Evolutionary conservation across 73 alveolate species (phyloP).

Genomic region (Breviolum minutum): DNA sequence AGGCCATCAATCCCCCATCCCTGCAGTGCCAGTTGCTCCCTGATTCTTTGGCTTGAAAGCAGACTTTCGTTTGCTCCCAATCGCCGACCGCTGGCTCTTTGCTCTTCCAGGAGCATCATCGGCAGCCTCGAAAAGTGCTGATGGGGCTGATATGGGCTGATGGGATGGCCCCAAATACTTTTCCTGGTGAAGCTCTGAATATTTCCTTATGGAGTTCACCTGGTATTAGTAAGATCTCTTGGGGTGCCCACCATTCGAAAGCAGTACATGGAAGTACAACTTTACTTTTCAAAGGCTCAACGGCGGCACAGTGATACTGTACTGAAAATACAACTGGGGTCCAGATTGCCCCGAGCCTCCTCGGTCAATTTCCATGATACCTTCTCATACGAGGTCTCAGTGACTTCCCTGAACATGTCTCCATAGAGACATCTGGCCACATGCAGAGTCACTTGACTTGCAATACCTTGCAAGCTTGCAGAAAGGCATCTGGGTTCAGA

Average conservation of each 20-base stretch:
- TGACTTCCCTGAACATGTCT: constrained; percentile 31
- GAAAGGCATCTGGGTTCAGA: no score
- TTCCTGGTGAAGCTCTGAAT: no score
- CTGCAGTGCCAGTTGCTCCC: no score
- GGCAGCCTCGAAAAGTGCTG: background rate
- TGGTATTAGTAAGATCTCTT: no score
- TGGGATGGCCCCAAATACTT: no score
- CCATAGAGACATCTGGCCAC: constrained; percentile 79
- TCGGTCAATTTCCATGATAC: background rate
- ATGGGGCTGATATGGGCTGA: no score
- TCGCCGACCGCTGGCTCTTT: background rate
- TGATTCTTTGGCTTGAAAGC: constrained; percentile 16
- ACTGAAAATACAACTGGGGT: no score
- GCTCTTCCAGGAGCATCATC: background rate
- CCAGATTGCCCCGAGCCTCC: background rate
- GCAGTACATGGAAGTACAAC: background rate
- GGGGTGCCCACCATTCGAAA: no score
- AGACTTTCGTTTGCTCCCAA: background rate
- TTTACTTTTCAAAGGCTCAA: background rate
- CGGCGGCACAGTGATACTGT: background rate
- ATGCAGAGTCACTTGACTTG: constrained; percentile 82
- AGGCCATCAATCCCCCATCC: no score
- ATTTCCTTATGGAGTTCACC: no score
- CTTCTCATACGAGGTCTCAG: constrained; percentile 59
- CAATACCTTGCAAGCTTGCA: constrained; percentile 10